phyloP scores from a whole-genome alignment of 169 alveolate species.

The Plasmodium sp. region DNA sequence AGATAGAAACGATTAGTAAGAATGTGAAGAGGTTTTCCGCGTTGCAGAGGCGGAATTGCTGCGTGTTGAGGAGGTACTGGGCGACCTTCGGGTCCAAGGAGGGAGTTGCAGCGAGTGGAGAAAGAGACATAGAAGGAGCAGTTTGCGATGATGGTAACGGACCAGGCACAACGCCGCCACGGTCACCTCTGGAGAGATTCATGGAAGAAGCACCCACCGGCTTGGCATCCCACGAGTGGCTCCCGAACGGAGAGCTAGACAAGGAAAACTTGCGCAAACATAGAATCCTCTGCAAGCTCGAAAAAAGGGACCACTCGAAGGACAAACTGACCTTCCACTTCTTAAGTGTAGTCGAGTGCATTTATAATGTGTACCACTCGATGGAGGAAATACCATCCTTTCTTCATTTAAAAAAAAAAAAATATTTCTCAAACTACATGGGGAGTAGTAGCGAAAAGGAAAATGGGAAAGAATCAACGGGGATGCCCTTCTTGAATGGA shows the following conservation, averaged over 20 bases:
- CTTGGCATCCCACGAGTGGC: neutral
- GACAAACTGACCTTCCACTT: slow-evolving; percentile 32
- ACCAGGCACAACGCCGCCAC: neutral
- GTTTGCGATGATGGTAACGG: neutral
- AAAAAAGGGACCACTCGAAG: slow-evolving; percentile 17
- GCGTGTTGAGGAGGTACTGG: slow-evolving; percentile 57
- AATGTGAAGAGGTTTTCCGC: slow-evolving; percentile 45
- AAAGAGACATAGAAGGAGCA: neutral
- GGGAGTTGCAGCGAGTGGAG: neutral
- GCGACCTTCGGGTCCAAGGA: slow-evolving; percentile 22
- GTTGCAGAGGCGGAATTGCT: slow-evolving; percentile 39
- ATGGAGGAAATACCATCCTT: slow-evolving; percentile 65
- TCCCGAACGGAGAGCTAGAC: neutral
- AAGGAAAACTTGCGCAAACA: slow-evolving; percentile 8
- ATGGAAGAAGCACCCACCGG: neutral
- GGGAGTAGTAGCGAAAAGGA: neutral
- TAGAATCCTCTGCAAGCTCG: slow-evolving; percentile 9
- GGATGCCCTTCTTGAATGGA: neutral
- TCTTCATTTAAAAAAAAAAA: slow-evolving; percentile 22
- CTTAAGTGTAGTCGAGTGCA: slow-evolving; percentile 35
- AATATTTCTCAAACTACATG: neutral
- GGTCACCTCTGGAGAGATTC: neutral
- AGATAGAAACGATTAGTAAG: slow-evolving; percentile 46
- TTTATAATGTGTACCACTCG: slow-evolving; percentile 13
- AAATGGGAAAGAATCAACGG: neutral